A percentile compares a stretch with the other conserved stretches of the same genome.
Conservation (phyloP, 2,329 filamentous ascomycete species). For the Trichoderma koningiopsis region DNA sequence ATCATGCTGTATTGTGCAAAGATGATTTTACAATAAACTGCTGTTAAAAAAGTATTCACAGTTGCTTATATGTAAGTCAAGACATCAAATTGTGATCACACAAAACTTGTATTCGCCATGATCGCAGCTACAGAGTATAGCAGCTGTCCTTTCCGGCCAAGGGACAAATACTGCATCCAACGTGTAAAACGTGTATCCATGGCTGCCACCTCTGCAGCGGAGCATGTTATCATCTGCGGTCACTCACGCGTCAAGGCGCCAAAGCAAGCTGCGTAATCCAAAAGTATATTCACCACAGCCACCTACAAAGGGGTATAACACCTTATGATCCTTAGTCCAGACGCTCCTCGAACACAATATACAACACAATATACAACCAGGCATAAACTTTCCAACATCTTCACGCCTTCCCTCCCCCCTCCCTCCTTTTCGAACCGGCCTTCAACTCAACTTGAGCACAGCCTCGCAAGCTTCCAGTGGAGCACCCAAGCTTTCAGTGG, state of each 20-base stretch:
- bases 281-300: background rate
- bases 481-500: constrained; percentile 16
- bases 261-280: background rate
- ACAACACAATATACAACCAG: background rate
- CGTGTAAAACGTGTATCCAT: too few species aligned
- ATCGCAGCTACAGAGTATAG: too few species aligned
- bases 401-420: background rate
- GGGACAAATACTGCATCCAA: too few species aligned
- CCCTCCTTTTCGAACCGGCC: background rate
- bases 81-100: too few species aligned
- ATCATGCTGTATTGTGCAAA: too few species aligned
- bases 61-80: too few species aligned
- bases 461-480: background rate
- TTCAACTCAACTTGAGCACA: background rate
- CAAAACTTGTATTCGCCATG: too few species aligned
- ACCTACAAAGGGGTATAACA: background rate
- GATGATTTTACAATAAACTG: too few species aligned
- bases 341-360: background rate
- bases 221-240: background rate
- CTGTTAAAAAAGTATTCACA: too few species aligned
- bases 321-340: background rate
- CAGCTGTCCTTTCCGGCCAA: too few species aligned
- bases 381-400: background rate
- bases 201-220: background rate
- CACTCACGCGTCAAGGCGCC: background rate